These are phyloP conservation scores for Tricholomella constricta DNA, from an alignment of 768 basidiomycete genomes.

Conservation along the genomic window DNA sequence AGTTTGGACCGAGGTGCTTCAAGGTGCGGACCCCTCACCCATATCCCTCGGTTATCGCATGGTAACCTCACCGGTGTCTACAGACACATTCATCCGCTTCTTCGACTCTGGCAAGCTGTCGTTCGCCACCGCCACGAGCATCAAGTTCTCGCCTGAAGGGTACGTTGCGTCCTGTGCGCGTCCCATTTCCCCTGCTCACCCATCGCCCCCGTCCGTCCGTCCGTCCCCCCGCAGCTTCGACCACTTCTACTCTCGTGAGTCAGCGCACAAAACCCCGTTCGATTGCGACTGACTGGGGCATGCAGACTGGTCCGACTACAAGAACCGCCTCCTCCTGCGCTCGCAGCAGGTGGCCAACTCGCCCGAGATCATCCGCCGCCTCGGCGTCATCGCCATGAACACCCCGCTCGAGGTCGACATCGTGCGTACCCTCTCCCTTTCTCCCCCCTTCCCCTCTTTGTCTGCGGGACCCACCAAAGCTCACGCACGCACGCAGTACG, in stretches of 20 bases:
- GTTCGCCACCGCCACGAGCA: conserved; percentile 50
- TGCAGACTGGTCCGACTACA: conserved; percentile 47
- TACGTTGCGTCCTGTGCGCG: conserved; percentile 16
- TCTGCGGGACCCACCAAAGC: too few species aligned
- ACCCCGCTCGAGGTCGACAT: conserved; percentile 54
- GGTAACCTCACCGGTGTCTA: neutral
- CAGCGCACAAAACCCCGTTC: neutral
- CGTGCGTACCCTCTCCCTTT: conserved; percentile 24
- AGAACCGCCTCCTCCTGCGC: conserved; percentile 47
- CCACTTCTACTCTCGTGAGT: conserved; percentile 48
- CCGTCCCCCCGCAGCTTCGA: conserved; percentile 34
- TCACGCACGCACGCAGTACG: conserved; percentile 40
- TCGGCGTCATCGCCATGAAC: conserved; percentile 55
- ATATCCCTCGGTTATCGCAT: neutral
- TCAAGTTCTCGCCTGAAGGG: conserved; percentile 48
- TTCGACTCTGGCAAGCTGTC: conserved; percentile 48
- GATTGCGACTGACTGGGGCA: neutral
- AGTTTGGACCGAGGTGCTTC: conserved; percentile 53
- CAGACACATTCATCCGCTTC: conserved; percentile 47
- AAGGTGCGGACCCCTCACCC: conserved; percentile 24
- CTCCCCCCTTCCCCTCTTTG: neutral
- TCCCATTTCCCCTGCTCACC: neutral
- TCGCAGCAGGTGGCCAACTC: conserved; percentile 55
- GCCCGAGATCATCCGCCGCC: conserved; percentile 48
- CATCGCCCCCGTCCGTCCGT: neutral